Percentiles rank a stretch among this genome's conserved stretches.
phyloP scores from a whole-genome alignment of 306 rosid genomes.

The Rosa lucieae region DNA sequence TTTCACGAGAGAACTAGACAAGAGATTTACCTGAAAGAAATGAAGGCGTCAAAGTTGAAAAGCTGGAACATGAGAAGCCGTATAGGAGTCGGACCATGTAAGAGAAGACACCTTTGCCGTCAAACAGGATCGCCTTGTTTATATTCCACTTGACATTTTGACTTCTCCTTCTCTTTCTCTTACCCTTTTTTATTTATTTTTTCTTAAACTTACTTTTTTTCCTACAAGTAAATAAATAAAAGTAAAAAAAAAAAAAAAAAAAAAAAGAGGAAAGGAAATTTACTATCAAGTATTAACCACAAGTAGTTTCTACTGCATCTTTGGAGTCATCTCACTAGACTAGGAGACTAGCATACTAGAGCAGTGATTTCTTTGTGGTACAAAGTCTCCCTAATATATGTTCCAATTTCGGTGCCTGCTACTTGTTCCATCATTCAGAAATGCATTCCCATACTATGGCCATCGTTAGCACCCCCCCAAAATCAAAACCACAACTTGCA shows the following conservation, averaged over 20 bases:
- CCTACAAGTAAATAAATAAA: no score
- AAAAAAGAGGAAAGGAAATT: no score
- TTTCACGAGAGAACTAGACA: background rate
- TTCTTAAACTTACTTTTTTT: no score
- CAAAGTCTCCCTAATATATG: background rate
- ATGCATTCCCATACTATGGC: background rate
- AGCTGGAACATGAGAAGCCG: background rate
- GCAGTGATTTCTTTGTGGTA: background rate
- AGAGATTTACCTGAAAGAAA: conserved; percentile 12
- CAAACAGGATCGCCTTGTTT: background rate
- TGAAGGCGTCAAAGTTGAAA: background rate
- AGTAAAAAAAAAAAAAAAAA: no score
- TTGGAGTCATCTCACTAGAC: background rate
- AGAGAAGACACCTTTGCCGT: background rate
- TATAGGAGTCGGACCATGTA: no score
- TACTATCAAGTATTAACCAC: background rate
- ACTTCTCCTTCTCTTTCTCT: background rate
- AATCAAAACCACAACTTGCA: background rate
- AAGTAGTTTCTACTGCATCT: background rate
- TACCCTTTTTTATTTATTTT: no score
- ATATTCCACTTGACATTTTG: background rate
- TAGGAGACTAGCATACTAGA: background rate
- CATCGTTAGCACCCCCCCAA: background rate
- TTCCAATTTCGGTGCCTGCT: background rate
- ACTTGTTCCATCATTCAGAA: background rate